Conservation (phyloP, 495 filamentous ascomycete species). For the Annulohypoxylon nitens region DNA sequence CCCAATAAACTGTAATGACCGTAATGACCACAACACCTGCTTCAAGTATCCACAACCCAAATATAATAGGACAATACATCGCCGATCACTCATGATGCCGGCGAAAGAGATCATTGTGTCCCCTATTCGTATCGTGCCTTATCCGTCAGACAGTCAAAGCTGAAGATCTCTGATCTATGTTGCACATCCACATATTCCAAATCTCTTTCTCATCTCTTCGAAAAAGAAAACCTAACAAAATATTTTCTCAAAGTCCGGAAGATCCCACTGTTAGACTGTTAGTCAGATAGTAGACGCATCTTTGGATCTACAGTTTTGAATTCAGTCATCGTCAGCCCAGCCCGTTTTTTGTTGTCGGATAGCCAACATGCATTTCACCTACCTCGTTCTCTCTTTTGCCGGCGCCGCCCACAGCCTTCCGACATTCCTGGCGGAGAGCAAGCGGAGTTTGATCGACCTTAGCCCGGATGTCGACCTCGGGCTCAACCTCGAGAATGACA, state of each 20-base stretch:
- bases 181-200: neutral
- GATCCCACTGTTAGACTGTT: conserved; percentile 14
- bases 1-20: conserved; percentile 1
- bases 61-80: conserved; percentile 37
- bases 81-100: conserved; percentile 27
- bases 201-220: neutral
- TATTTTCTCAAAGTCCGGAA: conserved; percentile 8
- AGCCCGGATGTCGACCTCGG: conserved; percentile 34
- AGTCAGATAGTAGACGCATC: conserved; percentile 5
- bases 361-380: conserved; percentile 38
- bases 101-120: neutral
- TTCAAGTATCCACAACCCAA: conserved; percentile 21
- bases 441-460: conserved; percentile 35
- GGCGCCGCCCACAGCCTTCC: conserved; percentile 31
- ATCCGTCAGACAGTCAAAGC: neutral
- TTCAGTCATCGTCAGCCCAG: neutral
- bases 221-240: conserved; percentile 19
- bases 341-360: neutral
- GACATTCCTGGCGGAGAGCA: conserved; percentile 25
- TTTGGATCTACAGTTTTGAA: neutral
- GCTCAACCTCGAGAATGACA: conserved; percentile 26
- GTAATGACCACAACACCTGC: too few relatives aligned
- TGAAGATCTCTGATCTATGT: conserved; percentile 5
- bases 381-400: conserved; percentile 38
- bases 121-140: neutral